A percentile compares a stretch with the other conserved stretches of the same genome.
These are phyloP conservation scores for Pueraria montana DNA, from an alignment of 306 rosid species.

Conservation along the genomic window DNA sequence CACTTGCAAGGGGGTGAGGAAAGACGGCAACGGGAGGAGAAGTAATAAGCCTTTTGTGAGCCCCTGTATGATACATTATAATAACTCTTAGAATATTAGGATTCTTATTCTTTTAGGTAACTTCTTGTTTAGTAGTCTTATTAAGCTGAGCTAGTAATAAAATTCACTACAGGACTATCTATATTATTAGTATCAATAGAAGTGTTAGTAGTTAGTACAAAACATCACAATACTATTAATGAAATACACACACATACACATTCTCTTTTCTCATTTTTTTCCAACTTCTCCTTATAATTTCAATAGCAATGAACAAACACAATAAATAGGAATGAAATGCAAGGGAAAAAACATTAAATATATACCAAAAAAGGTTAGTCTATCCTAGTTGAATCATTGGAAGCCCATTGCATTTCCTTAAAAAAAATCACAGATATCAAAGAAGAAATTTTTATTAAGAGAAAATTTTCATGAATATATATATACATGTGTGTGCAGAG, in stretches of 20 bases:
- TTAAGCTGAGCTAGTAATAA: conserved; percentile 23
- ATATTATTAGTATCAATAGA: conserved; percentile 30
- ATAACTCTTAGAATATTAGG: conserved; percentile 38
- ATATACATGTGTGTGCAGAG: background rate
- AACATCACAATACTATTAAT: background rate
- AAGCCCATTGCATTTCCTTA: conserved; percentile 12
- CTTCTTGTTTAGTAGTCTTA: conserved; percentile 20
- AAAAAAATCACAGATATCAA: conserved; percentile 9
- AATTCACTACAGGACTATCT: conserved; percentile 14
- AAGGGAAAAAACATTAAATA: background rate
- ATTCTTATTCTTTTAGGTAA: conserved; percentile 21
- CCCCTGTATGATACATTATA: conserved; percentile 65
- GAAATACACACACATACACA: background rate
- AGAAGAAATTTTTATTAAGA: background rate
- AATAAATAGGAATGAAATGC: conserved; percentile 29
- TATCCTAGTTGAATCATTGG: conserved; percentile 1
- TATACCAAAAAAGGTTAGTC: background rate
- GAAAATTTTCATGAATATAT: background rate
- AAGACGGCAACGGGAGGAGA: conserved; percentile 98
- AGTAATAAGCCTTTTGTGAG: conserved; percentile 90
- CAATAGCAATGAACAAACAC: conserved; percentile 30
- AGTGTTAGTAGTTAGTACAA: background rate
- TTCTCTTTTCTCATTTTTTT: background rate
- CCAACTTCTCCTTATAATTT: conserved; percentile 4
- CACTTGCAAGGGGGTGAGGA: conserved; percentile 98